Evolutionary conservation across 2,329 filamentous ascomycete species (phyloP), one percentile per base, ranked within the genome.

Genomic region (Microthyrium microscopicum): DNA sequence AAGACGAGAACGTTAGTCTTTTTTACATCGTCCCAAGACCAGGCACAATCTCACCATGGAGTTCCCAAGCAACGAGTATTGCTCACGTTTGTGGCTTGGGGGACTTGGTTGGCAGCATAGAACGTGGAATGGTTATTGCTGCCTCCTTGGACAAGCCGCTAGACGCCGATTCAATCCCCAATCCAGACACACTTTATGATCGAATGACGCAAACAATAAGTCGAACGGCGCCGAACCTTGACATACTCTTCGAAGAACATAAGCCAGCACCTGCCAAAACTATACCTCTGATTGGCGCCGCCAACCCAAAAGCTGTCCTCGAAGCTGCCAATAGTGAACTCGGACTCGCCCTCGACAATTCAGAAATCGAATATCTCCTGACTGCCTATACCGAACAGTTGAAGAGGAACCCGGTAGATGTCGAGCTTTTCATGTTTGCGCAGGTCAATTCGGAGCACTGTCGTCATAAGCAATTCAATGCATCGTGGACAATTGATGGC

Each of bases 381-480:
- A 74, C 84, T 44, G 76, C 77, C 26, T 89, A 83, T 55, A 72
- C 71, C 5, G 62, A 72, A 24, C 68, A 64, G 37, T 61, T 76
- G 13, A 69, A 72, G 40, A 62, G 74, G 24, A 61, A 69, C 31
- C 82, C 82, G 1, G 77, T 84, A 39, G 89, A 95, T 52, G 81
- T 95, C 28, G 89, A 98, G 59, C 67, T 95, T 16, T 95, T 95
- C 66, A 95, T 95, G 89, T 98, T 95, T 54, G 87, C 87, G 12
- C 89, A 98, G 58, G 87, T 98, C 53, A 95, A 95, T 62, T 95
- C 87, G 3, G 89, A 98, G 64, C 87, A 95, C 57, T 93, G 72
- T 50, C 60, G 72, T 38, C 72, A 77, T 51, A 92, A 94, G 63
- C 80, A 91, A 46, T 98, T 98, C 69, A 98, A 98, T 55, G 85